A percentile compares a stretch with the other conserved stretches of the same genome.
These are phyloP conservation scores for Pseudognaphalium luteoalbum DNA, from an alignment of 129 eudicot genomes.

Conservation along the genomic window DNA sequence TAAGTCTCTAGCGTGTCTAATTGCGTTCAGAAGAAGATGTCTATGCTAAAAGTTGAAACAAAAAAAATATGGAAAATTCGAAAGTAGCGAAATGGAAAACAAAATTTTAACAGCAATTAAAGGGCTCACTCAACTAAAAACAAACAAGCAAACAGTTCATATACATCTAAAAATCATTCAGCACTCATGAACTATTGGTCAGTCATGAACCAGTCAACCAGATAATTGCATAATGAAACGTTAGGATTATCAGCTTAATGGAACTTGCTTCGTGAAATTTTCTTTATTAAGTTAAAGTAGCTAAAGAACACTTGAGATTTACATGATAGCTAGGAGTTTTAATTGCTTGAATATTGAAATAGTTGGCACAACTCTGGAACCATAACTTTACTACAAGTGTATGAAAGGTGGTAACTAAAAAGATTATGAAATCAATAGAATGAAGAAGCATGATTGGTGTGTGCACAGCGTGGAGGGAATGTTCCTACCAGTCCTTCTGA, in stretches of 20 bases:
- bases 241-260: background rate
- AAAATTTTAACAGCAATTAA: background rate
- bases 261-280: background rate
- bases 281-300: background rate
- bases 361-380: background rate
- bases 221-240: background rate
- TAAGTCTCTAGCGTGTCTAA: background rate
- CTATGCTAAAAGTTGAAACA: background rate
- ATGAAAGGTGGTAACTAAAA: background rate
- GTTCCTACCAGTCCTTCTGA: slow-evolving; percentile 92
- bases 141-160: background rate
- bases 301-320: no score
- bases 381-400: background rate
- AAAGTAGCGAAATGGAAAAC: background rate
- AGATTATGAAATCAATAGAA: background rate
- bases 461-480: slow-evolving; percentile 16
- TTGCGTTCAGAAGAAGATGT: background rate
- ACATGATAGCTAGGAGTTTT: no score
- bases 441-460: slow-evolving; percentile 2
- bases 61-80: background rate
- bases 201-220: background rate
- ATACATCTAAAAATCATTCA: background rate
- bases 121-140: background rate
- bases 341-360: no score
- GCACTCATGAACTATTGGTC: background rate